Conservation (phyloP, 495 filamentous ascomycete genomes). For the Neurospora sp. region DNA sequence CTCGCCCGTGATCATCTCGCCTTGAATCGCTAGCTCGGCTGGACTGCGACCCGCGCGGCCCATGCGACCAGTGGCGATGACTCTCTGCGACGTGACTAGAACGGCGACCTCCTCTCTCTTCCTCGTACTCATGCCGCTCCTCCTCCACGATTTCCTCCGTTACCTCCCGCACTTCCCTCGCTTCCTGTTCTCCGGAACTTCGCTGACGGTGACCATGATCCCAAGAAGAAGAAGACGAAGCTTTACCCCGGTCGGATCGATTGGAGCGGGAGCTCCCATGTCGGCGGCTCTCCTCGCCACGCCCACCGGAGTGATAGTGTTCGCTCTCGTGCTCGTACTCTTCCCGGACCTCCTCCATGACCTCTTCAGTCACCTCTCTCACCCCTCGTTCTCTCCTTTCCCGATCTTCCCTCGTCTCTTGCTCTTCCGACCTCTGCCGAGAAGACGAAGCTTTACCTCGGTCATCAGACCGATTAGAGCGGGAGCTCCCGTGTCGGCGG, state of each 20-base stretch:
- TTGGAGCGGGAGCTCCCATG: background rate
- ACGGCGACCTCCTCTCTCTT: background rate
- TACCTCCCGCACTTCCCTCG: constrained; percentile 12
- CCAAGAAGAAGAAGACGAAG: background rate
- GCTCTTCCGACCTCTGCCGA: background rate
- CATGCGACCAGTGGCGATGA: background rate
- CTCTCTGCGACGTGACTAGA: background rate
- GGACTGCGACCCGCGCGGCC: background rate
- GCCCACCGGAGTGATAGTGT: background rate
- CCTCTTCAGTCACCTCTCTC: constrained; percentile 52
- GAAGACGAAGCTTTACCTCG: background rate
- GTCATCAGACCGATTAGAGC: background rate
- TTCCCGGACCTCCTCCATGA: constrained; percentile 84
- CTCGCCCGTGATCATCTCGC: background rate
- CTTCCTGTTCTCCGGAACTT: constrained; percentile 2
- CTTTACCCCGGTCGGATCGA: background rate
- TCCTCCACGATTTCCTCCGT: background rate
- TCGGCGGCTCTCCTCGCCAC: background rate
- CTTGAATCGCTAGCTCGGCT: background rate
- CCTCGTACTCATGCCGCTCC: background rate
- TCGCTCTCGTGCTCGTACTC: background rate
- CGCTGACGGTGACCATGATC: background rate
- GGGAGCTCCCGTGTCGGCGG: background rate
- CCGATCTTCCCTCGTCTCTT: constrained; percentile 48
- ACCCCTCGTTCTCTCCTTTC: background rate